phyloP scores from a whole-genome alignment of 2,329 filamentous ascomycete species.

The Ophiostoma himal-ulmi region DNA sequence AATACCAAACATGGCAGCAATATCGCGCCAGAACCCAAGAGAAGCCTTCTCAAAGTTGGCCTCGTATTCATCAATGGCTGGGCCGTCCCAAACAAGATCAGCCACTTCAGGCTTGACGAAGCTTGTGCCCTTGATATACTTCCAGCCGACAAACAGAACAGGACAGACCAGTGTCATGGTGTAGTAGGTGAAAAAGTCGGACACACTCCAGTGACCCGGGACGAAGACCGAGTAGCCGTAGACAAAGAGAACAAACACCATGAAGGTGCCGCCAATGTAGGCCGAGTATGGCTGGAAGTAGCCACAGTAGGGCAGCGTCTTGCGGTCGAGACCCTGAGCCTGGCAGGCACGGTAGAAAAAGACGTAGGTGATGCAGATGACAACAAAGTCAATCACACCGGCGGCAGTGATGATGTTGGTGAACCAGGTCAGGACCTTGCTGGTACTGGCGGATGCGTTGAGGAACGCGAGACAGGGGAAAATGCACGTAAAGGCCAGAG shows the following conservation, averaged over 20 bases:
- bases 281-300: constrained; percentile 37
- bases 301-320: constrained; percentile 36
- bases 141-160: background rate
- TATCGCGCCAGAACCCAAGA: background rate
- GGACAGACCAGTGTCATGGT: constrained; percentile 38
- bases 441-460: constrained; percentile 33
- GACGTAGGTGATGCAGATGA: constrained; percentile 37
- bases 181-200: constrained; percentile 50
- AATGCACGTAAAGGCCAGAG: constrained; percentile 34
- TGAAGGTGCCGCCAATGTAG: constrained; percentile 30
- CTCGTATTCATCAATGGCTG: background rate
- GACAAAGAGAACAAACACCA: constrained; percentile 21
- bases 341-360: constrained; percentile 36
- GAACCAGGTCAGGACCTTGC: constrained; percentile 37
- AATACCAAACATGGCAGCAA: background rate
- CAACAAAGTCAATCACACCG: constrained; percentile 38
- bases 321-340: constrained; percentile 34
- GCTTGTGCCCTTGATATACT: background rate
- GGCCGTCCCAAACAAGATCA: background rate
- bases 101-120: background rate
- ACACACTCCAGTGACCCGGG: constrained; percentile 39
- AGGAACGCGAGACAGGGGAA: constrained; percentile 39
- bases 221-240: constrained; percentile 52
- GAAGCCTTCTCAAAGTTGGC: background rate
- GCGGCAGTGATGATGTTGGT: constrained; percentile 39